A percentile compares a stretch with the other conserved stretches of the same genome.
phyloP scores from a whole-genome alignment of 192 early-diverging fungal genomes.

The Dissophora globulifera region DNA sequence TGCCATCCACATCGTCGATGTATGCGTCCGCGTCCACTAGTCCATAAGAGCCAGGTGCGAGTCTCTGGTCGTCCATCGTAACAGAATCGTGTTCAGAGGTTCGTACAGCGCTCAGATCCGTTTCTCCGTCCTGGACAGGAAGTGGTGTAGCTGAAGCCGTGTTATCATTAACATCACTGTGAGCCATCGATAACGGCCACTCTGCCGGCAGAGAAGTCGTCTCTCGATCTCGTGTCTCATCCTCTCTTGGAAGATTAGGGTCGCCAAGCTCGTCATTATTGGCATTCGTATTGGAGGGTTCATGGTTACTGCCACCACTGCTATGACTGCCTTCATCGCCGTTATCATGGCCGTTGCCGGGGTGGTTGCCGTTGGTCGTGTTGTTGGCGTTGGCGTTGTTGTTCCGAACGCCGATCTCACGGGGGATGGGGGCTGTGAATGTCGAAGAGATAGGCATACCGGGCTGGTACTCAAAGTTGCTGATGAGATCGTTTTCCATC shows the following conservation, averaged over 20 bases:
- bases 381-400: constrained; percentile 15
- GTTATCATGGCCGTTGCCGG: background rate
- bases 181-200: constrained; percentile 26
- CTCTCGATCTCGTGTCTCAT: constrained; percentile 6
- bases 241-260: constrained; percentile 16
- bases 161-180: background rate
- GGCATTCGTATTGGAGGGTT: no score
- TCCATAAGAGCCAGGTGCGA: constrained; percentile 30
- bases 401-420: constrained; percentile 54
- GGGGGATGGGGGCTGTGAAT: constrained; percentile 86
- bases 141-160: constrained; percentile 1
- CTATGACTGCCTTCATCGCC: constrained; percentile 16
- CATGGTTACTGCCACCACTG: background rate
- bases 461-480: constrained; percentile 81
- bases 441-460: constrained; percentile 89
- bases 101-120: background rate
- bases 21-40: constrained; percentile 25
- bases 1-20: constrained; percentile 38
- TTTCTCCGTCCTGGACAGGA: background rate
- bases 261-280: no score
- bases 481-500: constrained; percentile 90
- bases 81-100: background rate
- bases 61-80: background rate
- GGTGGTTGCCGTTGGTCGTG: background rate
- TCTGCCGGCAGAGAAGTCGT: constrained; percentile 34